Evolutionary conservation across 2,329 filamentous ascomycete species (phyloP), one percentile per base, ranked within the genome.

Genomic region (Claviceps capensis): DNA sequence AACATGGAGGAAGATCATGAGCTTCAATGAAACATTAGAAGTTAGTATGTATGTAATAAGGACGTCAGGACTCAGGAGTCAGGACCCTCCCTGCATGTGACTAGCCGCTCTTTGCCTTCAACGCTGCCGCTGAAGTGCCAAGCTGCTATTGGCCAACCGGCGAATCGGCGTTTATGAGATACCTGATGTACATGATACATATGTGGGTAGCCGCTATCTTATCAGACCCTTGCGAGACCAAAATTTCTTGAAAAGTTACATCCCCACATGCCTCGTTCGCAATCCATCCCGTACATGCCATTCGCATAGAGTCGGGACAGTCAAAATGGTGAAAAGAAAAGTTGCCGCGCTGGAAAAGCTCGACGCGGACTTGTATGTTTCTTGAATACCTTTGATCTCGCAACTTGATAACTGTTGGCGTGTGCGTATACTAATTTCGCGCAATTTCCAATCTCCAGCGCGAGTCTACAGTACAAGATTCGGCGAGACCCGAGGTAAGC

Each of bases 321-420:
- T 13, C 60, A 68, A 56, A 45, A 93, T 88, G 82, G 86, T 82
- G 54, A 95, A 95, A 72, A 79, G 89, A 67, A 94, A 93, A 72
- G 79, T 95, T 54, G 88, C 86, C 52, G 90, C 90, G 55, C 82
- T 96, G 68, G 90, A 96, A 72, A 96, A 96, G 77, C 82, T 95
- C 60, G 90, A 96, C 65, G 90, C 89, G 37, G 88, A 95, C 69
- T 74, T 94, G 78, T 85, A 67, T 56, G 80, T 65, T 13, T 7
- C 30, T 22, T 2, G 4, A 7, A 26, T 2, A 4, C 16, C 3
- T 17, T 14, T 22, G 16, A 22, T 17, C 41, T 43, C 30, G 30
- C 30, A 34, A 9, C 30, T 34, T 34, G 9, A 34, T 11, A 34
- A 11, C 9, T 34, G 30, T 34, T 34, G 30, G 9, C 4, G 30